phyloP scores from a whole-genome alignment of 441 rosid genomes.

The Bocquillonia castaneifolia region DNA sequence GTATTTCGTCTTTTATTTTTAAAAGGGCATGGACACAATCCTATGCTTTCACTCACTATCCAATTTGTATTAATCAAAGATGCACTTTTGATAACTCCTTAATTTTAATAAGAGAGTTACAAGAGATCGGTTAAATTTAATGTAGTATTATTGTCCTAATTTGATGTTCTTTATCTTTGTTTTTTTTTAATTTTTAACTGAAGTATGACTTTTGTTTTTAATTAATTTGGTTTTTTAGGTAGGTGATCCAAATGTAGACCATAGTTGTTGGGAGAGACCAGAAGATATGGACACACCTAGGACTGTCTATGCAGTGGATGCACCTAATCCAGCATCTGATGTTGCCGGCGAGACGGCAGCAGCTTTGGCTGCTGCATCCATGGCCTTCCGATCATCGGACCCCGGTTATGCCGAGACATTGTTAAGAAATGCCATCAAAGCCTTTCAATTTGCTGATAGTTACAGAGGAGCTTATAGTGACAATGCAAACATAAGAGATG shows the following conservation, averaged over 20 bases:
- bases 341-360: conserved; percentile 89
- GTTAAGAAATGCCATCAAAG: conserved; percentile 48
- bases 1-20: too few species aligned
- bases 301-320: conserved; percentile 68
- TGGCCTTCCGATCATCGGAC: conserved; percentile 71
- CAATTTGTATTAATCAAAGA: too few species aligned
- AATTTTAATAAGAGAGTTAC: too few species aligned
- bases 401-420: conserved; percentile 70
- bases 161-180: neutral
- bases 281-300: conserved; percentile 93
- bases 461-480: conserved; percentile 92
- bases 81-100: too few species aligned
- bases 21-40: too few species aligned
- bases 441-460: conserved; percentile 68
- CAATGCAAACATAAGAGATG: conserved; percentile 52
- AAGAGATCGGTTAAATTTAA: too few species aligned
- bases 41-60: too few species aligned
- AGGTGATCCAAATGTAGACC: conserved; percentile 80
- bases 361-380: conserved; percentile 79
- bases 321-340: conserved; percentile 86
- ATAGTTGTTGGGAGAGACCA: conserved; percentile 91
- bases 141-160: too few species aligned
- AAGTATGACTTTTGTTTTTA: neutral
- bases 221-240: conserved; percentile 38
- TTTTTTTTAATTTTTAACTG: too few species aligned